These are phyloP conservation scores for Protoeuglena noctilucae DNA, from an alignment of 139 green algal species.

Conservation along the genomic window DNA sequence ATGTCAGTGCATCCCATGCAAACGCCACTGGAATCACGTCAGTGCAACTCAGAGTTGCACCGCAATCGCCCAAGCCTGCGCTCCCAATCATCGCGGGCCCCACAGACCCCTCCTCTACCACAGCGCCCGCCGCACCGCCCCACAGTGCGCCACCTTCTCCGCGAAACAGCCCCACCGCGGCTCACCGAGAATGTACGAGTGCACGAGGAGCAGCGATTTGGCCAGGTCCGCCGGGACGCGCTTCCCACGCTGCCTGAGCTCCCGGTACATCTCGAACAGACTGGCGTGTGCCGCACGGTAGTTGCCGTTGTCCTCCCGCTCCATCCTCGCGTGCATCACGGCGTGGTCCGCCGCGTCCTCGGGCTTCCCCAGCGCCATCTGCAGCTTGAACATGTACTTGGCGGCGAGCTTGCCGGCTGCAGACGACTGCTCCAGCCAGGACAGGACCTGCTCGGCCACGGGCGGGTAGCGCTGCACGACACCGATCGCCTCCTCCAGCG, in stretches of 20 bases:
- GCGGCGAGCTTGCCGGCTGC: constrained; percentile 19
- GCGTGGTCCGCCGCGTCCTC: constrained; percentile 37
- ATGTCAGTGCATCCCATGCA: too few relatives aligned
- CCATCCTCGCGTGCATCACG: constrained; percentile 17
- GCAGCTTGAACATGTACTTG: constrained; percentile 46
- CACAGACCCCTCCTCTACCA: too few relatives aligned
- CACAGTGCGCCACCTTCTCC: too few relatives aligned
- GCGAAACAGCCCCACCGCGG: too few relatives aligned
- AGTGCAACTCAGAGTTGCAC: too few relatives aligned
- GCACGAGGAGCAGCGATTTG: constrained; percentile 29
- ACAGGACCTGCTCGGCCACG: constrained; percentile 29
- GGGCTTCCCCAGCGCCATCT: constrained; percentile 48
- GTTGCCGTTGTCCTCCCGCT: constrained; percentile 60
- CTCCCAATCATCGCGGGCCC: too few relatives aligned
- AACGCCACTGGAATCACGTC: too few relatives aligned
- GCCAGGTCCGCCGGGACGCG: constrained; percentile 28
- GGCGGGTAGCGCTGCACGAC: constrained; percentile 26
- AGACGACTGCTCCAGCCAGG: constrained; percentile 35
- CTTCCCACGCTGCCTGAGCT: constrained; percentile 26
- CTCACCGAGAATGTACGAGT: constrained; percentile 65
- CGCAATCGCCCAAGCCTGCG: too few relatives aligned
- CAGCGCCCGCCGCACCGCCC: too few relatives aligned
- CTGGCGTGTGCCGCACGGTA: constrained; percentile 60
- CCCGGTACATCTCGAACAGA: constrained; percentile 35
- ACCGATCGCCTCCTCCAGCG: constrained; percentile 42